A percentile compares a stretch with the other conserved stretches of the same genome.
These are phyloP conservation scores for Avena insularis DNA, from an alignment of 176 grass and related monocot genomes.

Conservation along the genomic window DNA sequence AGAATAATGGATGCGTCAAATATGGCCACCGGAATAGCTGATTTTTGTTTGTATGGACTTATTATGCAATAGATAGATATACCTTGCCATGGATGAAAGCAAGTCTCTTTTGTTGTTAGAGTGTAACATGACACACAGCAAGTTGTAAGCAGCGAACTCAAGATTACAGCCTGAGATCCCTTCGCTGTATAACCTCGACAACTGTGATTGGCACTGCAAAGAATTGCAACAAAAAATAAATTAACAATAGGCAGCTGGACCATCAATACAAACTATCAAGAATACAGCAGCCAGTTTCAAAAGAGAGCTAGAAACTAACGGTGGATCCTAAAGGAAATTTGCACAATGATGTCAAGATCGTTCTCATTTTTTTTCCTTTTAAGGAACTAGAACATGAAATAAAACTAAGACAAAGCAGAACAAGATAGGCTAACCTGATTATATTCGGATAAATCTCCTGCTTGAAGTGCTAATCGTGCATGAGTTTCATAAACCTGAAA, in stretches of 20 bases:
- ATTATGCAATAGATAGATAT: constrained; percentile 34
- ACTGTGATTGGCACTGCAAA: constrained; percentile 92
- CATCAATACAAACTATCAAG: constrained; percentile 7
- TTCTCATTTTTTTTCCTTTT: neutral
- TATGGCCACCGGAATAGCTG: constrained; percentile 27
- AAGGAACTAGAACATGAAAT: neutral
- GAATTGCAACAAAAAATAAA: constrained; percentile 21
- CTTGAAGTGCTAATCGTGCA: constrained; percentile 81
- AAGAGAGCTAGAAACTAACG: constrained; percentile 6
- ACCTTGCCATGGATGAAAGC: constrained; percentile 87
- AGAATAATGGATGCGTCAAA: constrained; percentile 45
- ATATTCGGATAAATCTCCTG: constrained; percentile 89
- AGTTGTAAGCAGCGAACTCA: constrained; percentile 92
- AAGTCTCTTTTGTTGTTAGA: constrained; percentile 86
- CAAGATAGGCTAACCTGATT: constrained; percentile 70
- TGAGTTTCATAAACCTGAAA: constrained; percentile 97
- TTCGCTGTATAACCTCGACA: constrained; percentile 81
- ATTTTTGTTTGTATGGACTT: constrained; percentile 18
- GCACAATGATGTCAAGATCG: neutral
- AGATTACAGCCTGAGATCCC: constrained; percentile 72
- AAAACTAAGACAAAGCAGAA: constrained; percentile 30
- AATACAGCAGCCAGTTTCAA: constrained; percentile 6
- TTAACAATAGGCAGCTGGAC: constrained; percentile 27
- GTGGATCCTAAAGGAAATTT: neutral
- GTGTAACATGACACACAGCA: constrained; percentile 77